Base-by-base conservation (phyloP, 768 basidiomycete genomes). In the Mycena venus region DNA sequence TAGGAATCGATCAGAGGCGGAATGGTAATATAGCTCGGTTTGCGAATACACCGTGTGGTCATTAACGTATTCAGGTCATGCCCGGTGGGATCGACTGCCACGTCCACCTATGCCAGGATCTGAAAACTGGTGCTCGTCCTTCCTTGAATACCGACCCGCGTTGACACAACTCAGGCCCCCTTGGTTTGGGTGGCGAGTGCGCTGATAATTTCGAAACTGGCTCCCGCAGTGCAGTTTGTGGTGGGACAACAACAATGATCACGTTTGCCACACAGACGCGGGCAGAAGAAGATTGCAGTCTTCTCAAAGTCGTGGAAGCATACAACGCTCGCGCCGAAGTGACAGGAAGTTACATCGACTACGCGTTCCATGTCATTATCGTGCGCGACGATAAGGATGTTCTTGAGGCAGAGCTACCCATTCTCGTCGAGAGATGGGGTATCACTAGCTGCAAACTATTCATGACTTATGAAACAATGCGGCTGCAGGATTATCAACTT, bases 381-480 rank as follows among this genome's bases (percentile, higher is more conserved):
- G 66, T 67, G 23, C 66, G 66, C 38, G 66, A 67, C 21, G 66
- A 67, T 15, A 32, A 56, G 29, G 66, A 67, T 14, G 36, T 67
- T 31, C 66, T 56, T 3, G 38, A 67, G 53, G 44, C 53, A 31
- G 66, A 67, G 27, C 51, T 67, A 3, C 66, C 66, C 40, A 21
- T 67, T 19, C 66, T 67, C 31, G 66, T 67, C 23, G 40, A 67
- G 15, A 56, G 58, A 67, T 67, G 66, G 66, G 66, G 66, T 29
- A 67, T 67, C 53, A 67, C 66, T 3, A 67, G 66, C 53, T 67
- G 66, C 55, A 67, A 67, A 17, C 31, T 67, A 27, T 67, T 67
- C 36, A 67, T 67, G 66, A 67, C 66, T 42, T 67, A 67, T 29
- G 40, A 67, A 56, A 67, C 66, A 2, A 67, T 67, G 66, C 53